These are phyloP conservation scores for Allium sativum DNA, from an alignment of 106 monocot species.

Conservation along the genomic window DNA sequence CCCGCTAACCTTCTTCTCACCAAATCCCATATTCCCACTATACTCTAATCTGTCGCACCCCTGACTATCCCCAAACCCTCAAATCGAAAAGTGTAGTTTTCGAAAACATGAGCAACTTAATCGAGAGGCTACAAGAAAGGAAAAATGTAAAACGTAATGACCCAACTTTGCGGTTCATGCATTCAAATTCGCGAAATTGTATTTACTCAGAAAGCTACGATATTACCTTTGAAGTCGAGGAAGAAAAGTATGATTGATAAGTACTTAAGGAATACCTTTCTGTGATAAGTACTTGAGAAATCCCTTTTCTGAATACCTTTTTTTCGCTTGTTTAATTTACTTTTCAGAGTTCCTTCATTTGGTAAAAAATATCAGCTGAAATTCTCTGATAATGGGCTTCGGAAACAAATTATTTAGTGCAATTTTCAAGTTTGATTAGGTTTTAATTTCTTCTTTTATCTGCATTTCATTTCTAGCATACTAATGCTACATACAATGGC, in stretches of 20 bases:
- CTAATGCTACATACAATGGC: not conserved
- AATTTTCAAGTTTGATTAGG: conserved; percentile 94
- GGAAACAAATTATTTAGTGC: conserved; percentile 78
- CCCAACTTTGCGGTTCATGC: too few relatives aligned
- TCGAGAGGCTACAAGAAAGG: too few relatives aligned
- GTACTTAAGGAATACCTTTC: not conserved
- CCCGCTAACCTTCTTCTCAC: too few relatives aligned
- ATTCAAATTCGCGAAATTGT: conserved; percentile 57
- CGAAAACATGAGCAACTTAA: too few relatives aligned
- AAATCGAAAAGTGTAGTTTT: too few relatives aligned
- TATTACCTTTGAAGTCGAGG: conserved; percentile 90
- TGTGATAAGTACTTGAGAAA: not conserved
- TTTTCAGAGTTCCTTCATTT: conserved; percentile 83
- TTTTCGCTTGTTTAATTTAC: not conserved
- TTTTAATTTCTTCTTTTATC: conserved; percentile 13
- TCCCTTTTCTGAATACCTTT: too few relatives aligned
- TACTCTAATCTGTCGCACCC: too few relatives aligned
- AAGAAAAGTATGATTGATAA: conserved; percentile 71
- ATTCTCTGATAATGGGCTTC: conserved; percentile 61
- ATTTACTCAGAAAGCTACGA: conserved; percentile 90
- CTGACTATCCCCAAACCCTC: too few relatives aligned
- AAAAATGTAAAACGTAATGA: too few relatives aligned
- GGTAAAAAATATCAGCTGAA: conserved; percentile 93
- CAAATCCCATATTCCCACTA: too few relatives aligned
- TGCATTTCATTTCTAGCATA: not conserved